Conservation (phyloP, 495 filamentous ascomycete genomes). For the Tuber umbilicatum region DNA sequence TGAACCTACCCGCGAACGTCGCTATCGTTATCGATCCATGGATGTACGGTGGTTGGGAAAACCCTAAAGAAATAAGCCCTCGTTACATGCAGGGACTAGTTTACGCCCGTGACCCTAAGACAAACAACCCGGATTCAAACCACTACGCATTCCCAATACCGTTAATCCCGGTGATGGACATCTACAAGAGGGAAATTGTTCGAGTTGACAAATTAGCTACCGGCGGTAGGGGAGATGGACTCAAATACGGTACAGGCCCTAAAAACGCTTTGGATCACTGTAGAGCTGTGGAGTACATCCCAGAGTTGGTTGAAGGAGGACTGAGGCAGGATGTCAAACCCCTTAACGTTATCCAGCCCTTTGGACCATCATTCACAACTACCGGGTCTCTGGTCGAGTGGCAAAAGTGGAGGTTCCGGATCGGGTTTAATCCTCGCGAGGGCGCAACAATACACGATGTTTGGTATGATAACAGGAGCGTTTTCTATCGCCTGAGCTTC, state of each 20-base stretch:
- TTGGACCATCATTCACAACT: slow-evolving; percentile 50
- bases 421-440: slow-evolving; percentile 61
- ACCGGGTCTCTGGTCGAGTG: slow-evolving; percentile 53
- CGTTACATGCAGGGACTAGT: slow-evolving; percentile 49
- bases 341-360: slow-evolving; percentile 50
- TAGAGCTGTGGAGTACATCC: slow-evolving; percentile 49
- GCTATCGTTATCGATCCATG: slow-evolving; percentile 63
- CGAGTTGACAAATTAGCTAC: slow-evolving; percentile 53
- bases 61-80: slow-evolving; percentile 51
- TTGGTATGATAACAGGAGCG: slow-evolving; percentile 59
- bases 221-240: slow-evolving; percentile 47
- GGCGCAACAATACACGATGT: slow-evolving; percentile 60
- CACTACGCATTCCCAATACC: slow-evolving; percentile 55
- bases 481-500: slow-evolving; percentile 63
- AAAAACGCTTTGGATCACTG: slow-evolving; percentile 47
- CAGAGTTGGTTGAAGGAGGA: slow-evolving; percentile 48
- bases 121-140: slow-evolving; percentile 50
- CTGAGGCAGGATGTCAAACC: slow-evolving; percentile 50
- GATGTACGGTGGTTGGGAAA: slow-evolving; percentile 61
- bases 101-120: slow-evolving; percentile 48
- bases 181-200: slow-evolving; percentile 49
- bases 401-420: slow-evolving; percentile 64
- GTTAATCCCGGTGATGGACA: slow-evolving; percentile 53
- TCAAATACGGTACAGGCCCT: slow-evolving; percentile 43
- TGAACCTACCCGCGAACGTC: slow-evolving; percentile 58